Conservation (phyloP, 345 rosid species). For the Brassica carinata region DNA sequence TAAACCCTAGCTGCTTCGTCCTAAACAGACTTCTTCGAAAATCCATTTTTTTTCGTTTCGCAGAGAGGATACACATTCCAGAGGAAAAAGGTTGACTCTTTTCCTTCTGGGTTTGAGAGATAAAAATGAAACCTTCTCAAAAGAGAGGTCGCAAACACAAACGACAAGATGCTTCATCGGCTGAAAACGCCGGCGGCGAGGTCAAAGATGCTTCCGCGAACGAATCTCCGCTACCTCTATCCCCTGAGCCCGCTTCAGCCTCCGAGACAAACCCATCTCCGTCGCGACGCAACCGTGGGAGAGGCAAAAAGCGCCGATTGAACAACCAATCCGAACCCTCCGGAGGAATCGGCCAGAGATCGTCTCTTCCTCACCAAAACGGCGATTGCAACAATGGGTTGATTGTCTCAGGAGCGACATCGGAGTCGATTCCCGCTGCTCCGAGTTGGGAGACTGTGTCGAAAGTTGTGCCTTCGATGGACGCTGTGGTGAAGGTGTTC, state of each 20-base stretch:
- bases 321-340: constrained; percentile 40
- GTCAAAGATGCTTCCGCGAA: constrained; percentile 29
- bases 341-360: not conserved
- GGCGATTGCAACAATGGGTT: constrained; percentile 41
- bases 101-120: constrained; percentile 1
- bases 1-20: constrained; percentile 40
- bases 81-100: not conserved
- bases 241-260: constrained; percentile 39
- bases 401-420: constrained; percentile 16
- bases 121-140: constrained; percentile 31
- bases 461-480: constrained; percentile 80
- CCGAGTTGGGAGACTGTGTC: constrained; percentile 71
- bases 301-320: constrained; percentile 46
- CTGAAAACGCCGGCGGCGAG: constrained; percentile 32
- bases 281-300: constrained; percentile 51
- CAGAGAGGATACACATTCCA: not conserved
- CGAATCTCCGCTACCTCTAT: constrained; percentile 33
- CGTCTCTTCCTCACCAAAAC: constrained; percentile 27
- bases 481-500: constrained; percentile 89
- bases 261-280: constrained; percentile 41
- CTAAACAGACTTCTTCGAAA: not conserved
- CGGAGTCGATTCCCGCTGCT: constrained; percentile 44
- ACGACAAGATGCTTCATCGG: constrained; percentile 29
- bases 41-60: not conserved
- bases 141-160: constrained; percentile 38